Conservation (phyloP, 257 asterid species). For the Parsonsia alboflavescens region DNA sequence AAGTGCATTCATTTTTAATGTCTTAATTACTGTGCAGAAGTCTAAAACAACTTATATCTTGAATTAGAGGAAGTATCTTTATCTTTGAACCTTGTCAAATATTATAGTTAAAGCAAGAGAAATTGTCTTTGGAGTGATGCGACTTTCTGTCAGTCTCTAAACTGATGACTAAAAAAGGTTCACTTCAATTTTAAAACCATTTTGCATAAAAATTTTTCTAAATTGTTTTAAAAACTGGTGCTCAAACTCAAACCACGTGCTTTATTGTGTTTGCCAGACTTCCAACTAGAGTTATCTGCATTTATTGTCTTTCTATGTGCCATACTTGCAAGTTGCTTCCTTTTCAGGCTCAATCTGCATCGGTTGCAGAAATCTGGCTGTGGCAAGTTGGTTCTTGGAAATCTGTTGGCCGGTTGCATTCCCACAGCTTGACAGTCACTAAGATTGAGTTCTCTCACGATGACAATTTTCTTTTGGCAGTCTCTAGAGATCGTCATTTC, state of each 20-base stretch:
- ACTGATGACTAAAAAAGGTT: too few relatives aligned
- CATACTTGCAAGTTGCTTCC: constrained; percentile 1
- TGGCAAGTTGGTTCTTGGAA: constrained; percentile 97
- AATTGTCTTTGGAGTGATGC: neutral
- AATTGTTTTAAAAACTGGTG: too few relatives aligned
- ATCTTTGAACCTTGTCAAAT: neutral
- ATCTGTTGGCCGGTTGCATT: constrained; percentile 72
- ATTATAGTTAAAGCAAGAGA: neutral
- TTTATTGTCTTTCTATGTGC: neutral
- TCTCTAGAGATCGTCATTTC: constrained; percentile 92
- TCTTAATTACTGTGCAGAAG: too few relatives aligned
- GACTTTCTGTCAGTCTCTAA: neutral
- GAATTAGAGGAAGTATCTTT: neutral
- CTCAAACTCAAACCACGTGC: too few relatives aligned
- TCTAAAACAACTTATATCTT: too few relatives aligned
- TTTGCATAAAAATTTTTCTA: too few relatives aligned
- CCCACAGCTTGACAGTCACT: constrained; percentile 90
- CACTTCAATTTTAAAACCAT: too few relatives aligned
- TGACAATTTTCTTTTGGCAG: constrained; percentile 64
- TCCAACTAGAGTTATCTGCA: neutral
- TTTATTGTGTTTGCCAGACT: neutral
- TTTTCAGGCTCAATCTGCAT: constrained; percentile 85
- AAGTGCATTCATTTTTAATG: too few relatives aligned
- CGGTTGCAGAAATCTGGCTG: constrained; percentile 89
- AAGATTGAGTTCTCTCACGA: constrained; percentile 88